phyloP scores from a whole-genome alignment of 2,329 filamentous ascomycete genomes.

The Aciculosporium take region DNA sequence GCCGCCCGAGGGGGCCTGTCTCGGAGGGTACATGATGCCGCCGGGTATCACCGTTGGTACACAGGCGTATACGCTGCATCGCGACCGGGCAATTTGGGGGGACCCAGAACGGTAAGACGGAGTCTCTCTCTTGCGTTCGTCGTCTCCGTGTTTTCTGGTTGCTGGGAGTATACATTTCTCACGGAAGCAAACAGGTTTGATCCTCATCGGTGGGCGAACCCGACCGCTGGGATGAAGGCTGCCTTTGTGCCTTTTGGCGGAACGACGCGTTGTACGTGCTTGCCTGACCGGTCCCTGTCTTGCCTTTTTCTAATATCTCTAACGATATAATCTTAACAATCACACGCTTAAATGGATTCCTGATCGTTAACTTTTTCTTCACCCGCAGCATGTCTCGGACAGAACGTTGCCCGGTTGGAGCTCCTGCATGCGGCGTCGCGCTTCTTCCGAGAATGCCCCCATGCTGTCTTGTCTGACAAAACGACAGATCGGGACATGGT shows the following conservation, averaged over 20 bases:
- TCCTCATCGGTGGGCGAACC: neutral
- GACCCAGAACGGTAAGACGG: neutral
- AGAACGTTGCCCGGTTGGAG: constrained; percentile 1
- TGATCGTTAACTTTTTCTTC: too few species aligned
- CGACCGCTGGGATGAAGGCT: neutral
- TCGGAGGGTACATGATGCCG: neutral
- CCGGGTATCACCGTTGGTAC: neutral
- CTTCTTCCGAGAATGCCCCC: neutral
- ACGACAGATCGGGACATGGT: neutral
- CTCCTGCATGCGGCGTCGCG: neutral
- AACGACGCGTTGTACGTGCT: neutral
- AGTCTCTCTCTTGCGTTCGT: neutral
- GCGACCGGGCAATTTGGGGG: neutral
- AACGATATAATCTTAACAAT: too few species aligned
- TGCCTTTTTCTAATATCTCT: too few species aligned
- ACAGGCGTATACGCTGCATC: constrained; percentile 1
- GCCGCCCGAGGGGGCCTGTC: neutral
- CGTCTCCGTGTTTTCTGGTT: neutral
- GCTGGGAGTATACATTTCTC: too few species aligned
- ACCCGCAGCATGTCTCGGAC: neutral
- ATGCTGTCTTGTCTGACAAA: neutral
- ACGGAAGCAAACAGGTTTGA: neutral
- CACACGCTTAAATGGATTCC: too few species aligned
- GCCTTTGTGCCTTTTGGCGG: constrained; percentile 1
- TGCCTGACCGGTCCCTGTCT: neutral